Base-by-base conservation (phyloP, 2,329 filamentous ascomycete species). In the Ustulina deusta region DNA sequence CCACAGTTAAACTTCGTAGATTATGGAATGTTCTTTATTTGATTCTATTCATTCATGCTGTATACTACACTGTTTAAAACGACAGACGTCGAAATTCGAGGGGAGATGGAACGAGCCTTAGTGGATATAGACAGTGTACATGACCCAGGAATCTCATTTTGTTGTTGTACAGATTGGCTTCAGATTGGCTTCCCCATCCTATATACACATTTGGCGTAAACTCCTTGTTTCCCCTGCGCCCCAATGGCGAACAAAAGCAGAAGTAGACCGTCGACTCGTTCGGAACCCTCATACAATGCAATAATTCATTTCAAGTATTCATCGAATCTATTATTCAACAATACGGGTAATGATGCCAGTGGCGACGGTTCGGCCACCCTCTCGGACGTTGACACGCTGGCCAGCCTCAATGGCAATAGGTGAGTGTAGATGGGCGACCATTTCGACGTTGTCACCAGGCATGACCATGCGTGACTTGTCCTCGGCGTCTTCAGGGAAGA, bases 401-500 rank as follows among this genome's bases (percentile, higher is more conserved):
- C 96, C 95, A 71, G 89, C 84, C 85, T 99, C 96, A 71, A 97
- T 83, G 68, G 95, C 95, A 77, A 97, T 89, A 71, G 95, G 93
- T 82, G 92, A 86, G 83, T 93, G 89, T 78, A 97, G 90, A 76
- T 91, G 89, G 80, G 94, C 92, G 72, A 96, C 85, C 94, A 99
- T 97, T 87, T 99, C 96, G 74, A 97, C 90, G 83, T 99, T 99
- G 88, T 99, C 96, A 81, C 96, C 96, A 60, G 96, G 96, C 94
- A 97, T 97, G 82, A 97, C 91, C 85, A 94, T 92, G 81, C 83
- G 84, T 71, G 86, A 80, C 68, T 86, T 82, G 75, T 95, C 91
- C 81, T 91, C 90, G 70, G 87, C 91, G 70, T 91, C 92, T 77
- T 96, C 94, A 62, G 94, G 93, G 91, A 95, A 97, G 79, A 86